Evolutionary conservation across 1,284 basidiomycete species (phyloP).

Genomic region (Ganoderma boninense): DNA sequence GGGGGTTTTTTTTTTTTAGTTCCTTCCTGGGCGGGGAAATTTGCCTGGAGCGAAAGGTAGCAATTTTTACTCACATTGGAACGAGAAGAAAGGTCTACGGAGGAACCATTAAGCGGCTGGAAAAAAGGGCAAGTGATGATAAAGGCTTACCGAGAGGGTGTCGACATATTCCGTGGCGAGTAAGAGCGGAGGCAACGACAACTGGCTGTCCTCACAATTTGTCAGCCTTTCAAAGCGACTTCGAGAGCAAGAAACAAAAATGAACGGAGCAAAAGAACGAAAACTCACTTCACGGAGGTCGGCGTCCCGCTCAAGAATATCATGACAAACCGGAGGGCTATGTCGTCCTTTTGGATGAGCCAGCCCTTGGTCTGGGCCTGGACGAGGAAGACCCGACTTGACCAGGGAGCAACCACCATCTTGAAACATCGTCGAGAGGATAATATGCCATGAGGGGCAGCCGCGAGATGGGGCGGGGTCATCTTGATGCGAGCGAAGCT

Average conservation of each 20-base stretch:
- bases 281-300: constrained; percentile 47
- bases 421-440: constrained; percentile 54
- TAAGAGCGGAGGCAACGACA: constrained; percentile 49
- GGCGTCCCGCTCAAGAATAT: constrained; percentile 52
- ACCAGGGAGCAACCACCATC: constrained; percentile 61
- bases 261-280: background rate
- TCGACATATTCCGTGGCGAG: constrained; percentile 48
- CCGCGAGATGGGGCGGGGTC: constrained; percentile 46
- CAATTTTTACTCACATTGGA: constrained; percentile 45
- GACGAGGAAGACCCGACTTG: constrained; percentile 57
- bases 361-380: constrained; percentile 48
- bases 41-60: too few species aligned
- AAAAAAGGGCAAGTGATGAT: background rate
- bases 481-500: constrained; percentile 60
- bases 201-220: constrained; percentile 44
- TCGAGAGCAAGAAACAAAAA: background rate
- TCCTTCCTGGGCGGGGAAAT: too few species aligned
- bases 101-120: constrained; percentile 2
- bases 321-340: constrained; percentile 52
- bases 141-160: constrained; percentile 44
- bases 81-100: constrained; percentile 48
- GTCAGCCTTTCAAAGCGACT: background rate
- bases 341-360: constrained; percentile 46
- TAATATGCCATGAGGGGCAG: constrained; percentile 59
- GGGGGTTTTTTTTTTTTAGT: too few species aligned